Base-by-base conservation (phyloP, 495 filamentous ascomycete species). In the Penicillium alfredii region DNA sequence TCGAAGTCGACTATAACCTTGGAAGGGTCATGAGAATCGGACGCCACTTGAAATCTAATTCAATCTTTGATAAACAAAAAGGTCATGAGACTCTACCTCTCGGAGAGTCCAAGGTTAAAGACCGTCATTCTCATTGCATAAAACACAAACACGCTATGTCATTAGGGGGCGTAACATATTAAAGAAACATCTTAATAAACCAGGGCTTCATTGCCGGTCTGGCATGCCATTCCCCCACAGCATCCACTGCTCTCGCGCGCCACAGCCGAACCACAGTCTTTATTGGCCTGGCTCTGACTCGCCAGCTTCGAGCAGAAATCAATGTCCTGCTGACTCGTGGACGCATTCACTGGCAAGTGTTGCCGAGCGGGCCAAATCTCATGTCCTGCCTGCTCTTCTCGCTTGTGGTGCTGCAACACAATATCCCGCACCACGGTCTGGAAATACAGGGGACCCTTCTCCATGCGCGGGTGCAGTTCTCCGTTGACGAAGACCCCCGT, bases 361-460 rank as follows among this genome's bases (percentile, higher is more conserved):
- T 69, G 68, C 14, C 63, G 55, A 3, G 72, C 71, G 7, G 73
- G 73, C 68, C 69, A 75, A 27, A 72, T 58, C 49, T 73, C 58
- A 23, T 51, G 25, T 13, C 56, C 51, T 2, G 44, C 55, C 18
- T 55, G 44, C 35, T 70, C 47, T 40, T 77, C 73, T 3, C 45
- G 44, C 35, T 64, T 39, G 28, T 52, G 43, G 45, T 71, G 68
- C 14, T 49, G 47, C 7, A 41, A 52, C 8, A 75, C 53, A 22
- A 64, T 35, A 4, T 69, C 63, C 4, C 63, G 55, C 4, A 69
- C 59, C 10, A 49, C 17, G 23, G 54, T 61, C 55, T 73, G 71
- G 56, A 73, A 73, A 47, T 57, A 58, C 5, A 70, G 45, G 4
- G 66, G 52, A 0, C 60, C 68, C 38, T 68, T 64, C 26, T 75